Base-by-base conservation (phyloP, 768 basidiomycete species). In the Melanogaster broomeanus region DNA sequence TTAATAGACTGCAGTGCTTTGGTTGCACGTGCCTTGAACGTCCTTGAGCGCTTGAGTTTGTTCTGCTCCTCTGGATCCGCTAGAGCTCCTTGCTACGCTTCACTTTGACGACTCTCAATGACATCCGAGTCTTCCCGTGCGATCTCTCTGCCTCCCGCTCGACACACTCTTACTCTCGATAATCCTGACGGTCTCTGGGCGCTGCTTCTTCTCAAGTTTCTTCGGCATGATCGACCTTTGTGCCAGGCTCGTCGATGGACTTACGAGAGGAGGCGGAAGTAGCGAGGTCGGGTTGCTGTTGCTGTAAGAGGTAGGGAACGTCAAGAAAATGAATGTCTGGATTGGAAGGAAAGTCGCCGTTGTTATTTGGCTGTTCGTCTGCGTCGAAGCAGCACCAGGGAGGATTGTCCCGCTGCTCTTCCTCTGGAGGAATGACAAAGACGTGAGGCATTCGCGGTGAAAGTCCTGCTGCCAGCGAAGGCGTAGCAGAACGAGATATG, bases 381-480 rank as follows among this genome's bases (percentile, higher is more conserved):
- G 83, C 81, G 60, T 83, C 74, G 61, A 83, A 84, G 63, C 71
- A 82, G 57, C 81, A 81, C 75, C 77, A 83, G 19, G 80, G 70
- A 6, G 78, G 77, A n/a, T 67, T 69, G 18, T 76, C 61, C 52
- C 48, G 62, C 18, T 70, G 68, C 42, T 84, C 83, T 65, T 85
- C 83, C 60, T 79, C 81, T 19, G 83, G 83, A 15, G 83, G 82
- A 33, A 77, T 64, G 24, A 84, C 74, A 52, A 80, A 81, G 51
- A 84, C 80, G 49, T 76, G 72, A 21, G 81, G 82, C 69, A 79
- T 53, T 8, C 52, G 67, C 18, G 45, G 21, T 16, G 56, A 41
- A 39, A 43, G 42, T 15, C 53, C 38, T 15, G 53, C 46, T 9
- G 30, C 48, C 3, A 42, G 19, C 10, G 42, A 35, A 16, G 44